Conservation (phyloP, 2,329 filamentous ascomycete genomes). For the Colletotrichum somersetense region DNA sequence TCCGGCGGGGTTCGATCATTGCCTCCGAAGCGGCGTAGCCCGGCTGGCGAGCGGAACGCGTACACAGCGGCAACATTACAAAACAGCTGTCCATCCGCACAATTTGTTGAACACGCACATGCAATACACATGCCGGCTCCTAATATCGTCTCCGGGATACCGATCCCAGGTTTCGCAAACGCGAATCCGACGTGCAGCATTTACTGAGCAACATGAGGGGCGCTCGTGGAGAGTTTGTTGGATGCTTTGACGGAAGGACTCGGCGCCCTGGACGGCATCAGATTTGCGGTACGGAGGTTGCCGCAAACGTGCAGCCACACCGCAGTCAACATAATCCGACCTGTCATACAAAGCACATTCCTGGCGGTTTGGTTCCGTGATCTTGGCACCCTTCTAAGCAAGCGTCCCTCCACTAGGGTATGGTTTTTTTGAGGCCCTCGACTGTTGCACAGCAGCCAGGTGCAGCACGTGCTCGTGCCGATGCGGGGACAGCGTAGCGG, state of each 20-base stretch:
- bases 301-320: neutral
- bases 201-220: slow-evolving; percentile 9
- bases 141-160: slow-evolving; percentile 6
- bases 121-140: neutral
- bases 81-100: slow-evolving; percentile 21
- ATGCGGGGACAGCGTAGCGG: slow-evolving; percentile 24
- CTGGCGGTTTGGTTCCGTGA: slow-evolving; percentile 1
- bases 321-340: neutral
- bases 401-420: neutral
- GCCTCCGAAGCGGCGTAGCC: slow-evolving; percentile 27
- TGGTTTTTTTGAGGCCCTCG: slow-evolving; percentile 30
- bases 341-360: slow-evolving; percentile 4
- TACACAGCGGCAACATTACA: slow-evolving; percentile 24
- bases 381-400: slow-evolving; percentile 16
- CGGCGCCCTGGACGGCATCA: neutral
- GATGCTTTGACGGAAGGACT: neutral
- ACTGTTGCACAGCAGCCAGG: slow-evolving; percentile 32
- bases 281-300: neutral
- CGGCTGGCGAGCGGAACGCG: slow-evolving; percentile 16
- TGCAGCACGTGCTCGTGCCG: slow-evolving; percentile 23
- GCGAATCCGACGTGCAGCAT: slow-evolving; percentile 11
- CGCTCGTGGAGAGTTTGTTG: neutral
- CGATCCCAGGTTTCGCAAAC: neutral
- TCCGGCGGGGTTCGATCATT: slow-evolving; percentile 14
- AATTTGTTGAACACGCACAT: neutral